phyloP scores from a whole-genome alignment of 495 filamentous ascomycete genomes.

The Pyronema domesticum region DNA sequence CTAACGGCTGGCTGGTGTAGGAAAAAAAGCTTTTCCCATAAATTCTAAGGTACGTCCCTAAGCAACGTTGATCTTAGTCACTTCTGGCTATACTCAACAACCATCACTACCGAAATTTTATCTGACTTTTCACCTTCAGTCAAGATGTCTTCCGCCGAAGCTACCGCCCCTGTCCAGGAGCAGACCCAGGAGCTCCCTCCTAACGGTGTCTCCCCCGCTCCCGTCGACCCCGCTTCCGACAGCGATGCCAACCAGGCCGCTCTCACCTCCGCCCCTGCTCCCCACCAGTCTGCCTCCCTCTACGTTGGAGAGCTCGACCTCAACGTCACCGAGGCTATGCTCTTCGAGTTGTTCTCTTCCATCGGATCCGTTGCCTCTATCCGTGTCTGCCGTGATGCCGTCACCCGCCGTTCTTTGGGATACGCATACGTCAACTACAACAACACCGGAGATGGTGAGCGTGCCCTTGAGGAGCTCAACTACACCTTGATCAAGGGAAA shows the following conservation, averaged over 20 bases:
- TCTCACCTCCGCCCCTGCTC: conserved; percentile 47
- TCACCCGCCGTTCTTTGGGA: conserved; percentile 94
- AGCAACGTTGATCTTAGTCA: background rate
- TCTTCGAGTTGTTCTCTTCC: conserved; percentile 99
- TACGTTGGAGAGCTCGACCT: conserved; percentile 98
- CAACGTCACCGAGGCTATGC: conserved; percentile 97
- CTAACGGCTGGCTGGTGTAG: too few relatives aligned
- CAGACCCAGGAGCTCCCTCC: conserved; percentile 47
- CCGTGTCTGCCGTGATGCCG: conserved; percentile 97
- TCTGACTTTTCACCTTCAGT: background rate
- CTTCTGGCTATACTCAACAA: too few relatives aligned
- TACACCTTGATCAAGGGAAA: conserved; percentile 98
- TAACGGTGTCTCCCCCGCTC: conserved; percentile 22
- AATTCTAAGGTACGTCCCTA: too few relatives aligned
- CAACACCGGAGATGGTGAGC: conserved; percentile 87
- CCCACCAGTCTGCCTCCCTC: conserved; percentile 82
- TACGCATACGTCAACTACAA: conserved; percentile 99
- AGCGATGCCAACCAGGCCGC: conserved; percentile 40
- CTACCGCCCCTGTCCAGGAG: conserved; percentile 47
- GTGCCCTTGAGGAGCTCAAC: conserved; percentile 96
- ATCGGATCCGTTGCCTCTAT: conserved; percentile 98
- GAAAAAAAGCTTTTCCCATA: too few relatives aligned
- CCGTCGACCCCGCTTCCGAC: conserved; percentile 37
- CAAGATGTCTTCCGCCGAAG: conserved; percentile 43
- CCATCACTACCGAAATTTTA: background rate